Evolutionary conservation across 2,329 filamentous ascomycete species (phyloP).

Genomic region (Arachnopeziza araneosa): DNA sequence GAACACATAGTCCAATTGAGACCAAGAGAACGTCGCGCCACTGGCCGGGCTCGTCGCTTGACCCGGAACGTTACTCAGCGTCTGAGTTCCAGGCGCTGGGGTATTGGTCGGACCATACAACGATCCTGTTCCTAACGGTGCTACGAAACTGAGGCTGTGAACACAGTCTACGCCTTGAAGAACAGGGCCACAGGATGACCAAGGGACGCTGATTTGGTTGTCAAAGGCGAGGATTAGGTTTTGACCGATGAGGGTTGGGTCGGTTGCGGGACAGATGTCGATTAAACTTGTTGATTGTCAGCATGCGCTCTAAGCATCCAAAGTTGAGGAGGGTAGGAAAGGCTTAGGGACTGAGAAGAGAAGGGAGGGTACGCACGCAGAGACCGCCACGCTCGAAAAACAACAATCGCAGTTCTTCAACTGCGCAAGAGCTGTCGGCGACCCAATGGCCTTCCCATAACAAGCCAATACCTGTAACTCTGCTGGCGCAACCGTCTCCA

Average conservation of each 20-base stretch:
- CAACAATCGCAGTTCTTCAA: not conserved
- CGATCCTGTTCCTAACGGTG: not conserved
- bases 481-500: not conserved
- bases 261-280: constrained; percentile 1
- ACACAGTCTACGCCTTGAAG: not conserved
- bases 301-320: not conserved
- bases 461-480: not conserved
- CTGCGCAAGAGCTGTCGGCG: not conserved
- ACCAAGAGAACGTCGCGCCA: constrained; percentile 2
- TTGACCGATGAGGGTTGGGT: not conserved
- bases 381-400: not conserved
- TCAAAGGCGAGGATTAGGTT: not conserved
- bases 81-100: constrained; percentile 1
- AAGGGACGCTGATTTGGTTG: not conserved
- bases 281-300: not conserved
- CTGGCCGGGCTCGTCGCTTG: not conserved
- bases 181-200: not conserved
- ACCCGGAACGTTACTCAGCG: not conserved
- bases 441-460: not conserved
- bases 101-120: not conserved
- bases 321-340: not conserved
- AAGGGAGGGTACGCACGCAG: not conserved
- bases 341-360: not conserved
- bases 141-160: not conserved
- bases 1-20: not conserved